phyloP scores from a whole-genome alignment of 106 monocot species.

The Dioscorea alata region DNA sequence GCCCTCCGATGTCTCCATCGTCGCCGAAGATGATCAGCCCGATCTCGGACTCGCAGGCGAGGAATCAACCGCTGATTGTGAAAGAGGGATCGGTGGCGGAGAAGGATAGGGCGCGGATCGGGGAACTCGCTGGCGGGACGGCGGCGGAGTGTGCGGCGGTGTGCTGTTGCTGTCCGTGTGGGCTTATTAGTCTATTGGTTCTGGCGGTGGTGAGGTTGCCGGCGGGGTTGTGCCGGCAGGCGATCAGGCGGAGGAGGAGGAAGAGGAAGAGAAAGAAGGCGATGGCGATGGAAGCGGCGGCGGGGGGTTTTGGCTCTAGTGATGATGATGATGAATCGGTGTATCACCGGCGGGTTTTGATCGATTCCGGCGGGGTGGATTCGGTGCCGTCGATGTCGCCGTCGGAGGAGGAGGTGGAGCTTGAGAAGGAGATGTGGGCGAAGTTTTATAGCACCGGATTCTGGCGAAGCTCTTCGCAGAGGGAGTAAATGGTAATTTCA shows the following conservation, averaged over 20 bases:
- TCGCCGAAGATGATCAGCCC: no score
- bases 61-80: neutral
- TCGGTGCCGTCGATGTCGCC: no score
- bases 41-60: no score
- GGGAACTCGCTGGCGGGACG: conserved; percentile 38
- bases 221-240: conserved; percentile 26
- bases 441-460: conserved; percentile 38
- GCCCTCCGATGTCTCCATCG: no score
- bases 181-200: conserved; percentile 20
- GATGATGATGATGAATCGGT: conserved; percentile 6
- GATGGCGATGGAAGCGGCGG: neutral
- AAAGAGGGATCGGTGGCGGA: neutral
- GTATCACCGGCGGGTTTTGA: neutral
- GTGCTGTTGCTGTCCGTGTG: conserved; percentile 38
- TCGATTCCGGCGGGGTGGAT: neutral
- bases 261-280: conserved; percentile 1
- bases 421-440: conserved; percentile 41
- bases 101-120: neutral
- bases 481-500: no score
- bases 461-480: conserved; percentile 44
- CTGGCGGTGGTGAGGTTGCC: conserved; percentile 26
- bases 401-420: conserved; percentile 3
- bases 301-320: neutral
- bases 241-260: neutral
- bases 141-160: conserved; percentile 44